Base-by-base conservation (phyloP, 768 basidiomycete genomes). In the Holtermanniella nyarrowii region DNA sequence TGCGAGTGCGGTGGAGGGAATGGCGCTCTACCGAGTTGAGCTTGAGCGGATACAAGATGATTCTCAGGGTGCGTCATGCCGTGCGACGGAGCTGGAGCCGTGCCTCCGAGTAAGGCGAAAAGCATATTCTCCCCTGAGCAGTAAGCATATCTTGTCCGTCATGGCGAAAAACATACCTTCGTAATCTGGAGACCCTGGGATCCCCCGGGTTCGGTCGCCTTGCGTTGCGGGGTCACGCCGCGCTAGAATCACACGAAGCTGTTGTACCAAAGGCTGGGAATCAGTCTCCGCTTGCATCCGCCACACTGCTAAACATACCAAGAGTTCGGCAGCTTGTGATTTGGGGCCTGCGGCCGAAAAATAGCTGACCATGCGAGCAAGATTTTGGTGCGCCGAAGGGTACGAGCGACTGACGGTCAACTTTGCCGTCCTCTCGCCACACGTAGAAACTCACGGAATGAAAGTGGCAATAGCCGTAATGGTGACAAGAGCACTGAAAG, bases 401-500 rank as follows among this genome's bases (percentile, higher is more conserved):
- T 16, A 37, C 31, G 31, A 37, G 31, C 31, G 10, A 7, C 31
- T 37, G 31, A 7, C 10, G 31, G 31, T 37, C 31, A 37, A 16
- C 31, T 7, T 37, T 37, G 31, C 31, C 31, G 16, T 7, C 16
- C 31, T 16, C 16, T 37, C 10, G 10, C 31, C 10, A 16, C 31
- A 37, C 31, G 31, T n/a, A n/a, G n/a, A n/a, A n/a, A 37, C 31
- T 7, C 31, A 37, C 31, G 31, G 31, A 37, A 37, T 37, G 31
- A 37, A 67, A 40, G 64, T 64, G 13, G 65, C 65, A 1, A 67
- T 46, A 13, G 65, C 65, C 3, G 65, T 54, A 42, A 67, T 60
- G 4, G 65, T 64, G 2, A 67, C 65, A 1, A 62, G 60, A 4
- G 65, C 62, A 14, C 60, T 62, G 51, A 67, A 67, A 11, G 63